Percentiles rank a stretch among this genome's conserved stretches.
Conservation (phyloP, 2,329 filamentous ascomycete species). For the Colletotrichum tanaceti region DNA sequence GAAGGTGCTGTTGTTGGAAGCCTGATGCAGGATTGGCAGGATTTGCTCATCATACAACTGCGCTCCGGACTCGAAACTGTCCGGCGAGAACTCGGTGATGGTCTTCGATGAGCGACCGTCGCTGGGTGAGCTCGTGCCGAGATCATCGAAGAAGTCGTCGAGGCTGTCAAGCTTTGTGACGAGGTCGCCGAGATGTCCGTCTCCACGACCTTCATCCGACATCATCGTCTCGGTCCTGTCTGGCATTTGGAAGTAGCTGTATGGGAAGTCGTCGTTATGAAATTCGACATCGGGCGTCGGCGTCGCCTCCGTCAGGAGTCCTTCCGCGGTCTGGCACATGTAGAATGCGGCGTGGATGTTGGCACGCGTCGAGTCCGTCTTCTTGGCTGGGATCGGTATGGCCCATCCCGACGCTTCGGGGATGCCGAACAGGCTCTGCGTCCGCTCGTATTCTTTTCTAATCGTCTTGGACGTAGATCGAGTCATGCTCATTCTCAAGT, state of each 20-base stretch:
- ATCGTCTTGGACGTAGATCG: conserved; percentile 85
- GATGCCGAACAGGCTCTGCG: conserved; percentile 94
- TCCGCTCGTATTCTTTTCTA: conserved; percentile 93
- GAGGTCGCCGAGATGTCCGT: conserved; percentile 83
- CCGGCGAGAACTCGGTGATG: conserved; percentile 72
- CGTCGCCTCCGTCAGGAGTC: conserved; percentile 67
- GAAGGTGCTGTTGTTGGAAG: conserved; percentile 81
- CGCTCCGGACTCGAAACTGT: conserved; percentile 78
- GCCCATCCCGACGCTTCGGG: conserved; percentile 97
- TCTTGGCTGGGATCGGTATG: conserved; percentile 89
- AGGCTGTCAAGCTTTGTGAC: conserved; percentile 82
- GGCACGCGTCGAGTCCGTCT: conserved; percentile 84
- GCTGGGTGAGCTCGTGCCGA: conserved; percentile 67
- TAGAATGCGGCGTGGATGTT: conserved; percentile 98
- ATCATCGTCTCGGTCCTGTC: conserved; percentile 92
- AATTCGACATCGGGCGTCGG: conserved; percentile 92
- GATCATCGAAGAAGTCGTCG: conserved; percentile 84
- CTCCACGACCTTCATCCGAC: conserved; percentile 81
- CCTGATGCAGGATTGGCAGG: conserved; percentile 88
- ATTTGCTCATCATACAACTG: conserved; percentile 94
- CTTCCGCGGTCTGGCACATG: conserved; percentile 81
- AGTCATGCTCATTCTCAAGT: conserved; percentile 98
- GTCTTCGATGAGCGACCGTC: conserved; percentile 72
- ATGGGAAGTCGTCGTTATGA: conserved; percentile 87
- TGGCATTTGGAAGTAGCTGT: conserved; percentile 77